Evolutionary conservation across 371 early-diverging fungal species (phyloP), one percentile per base, ranked within the genome.

Genomic region (Rhizoclosmatium hyalinum): DNA sequence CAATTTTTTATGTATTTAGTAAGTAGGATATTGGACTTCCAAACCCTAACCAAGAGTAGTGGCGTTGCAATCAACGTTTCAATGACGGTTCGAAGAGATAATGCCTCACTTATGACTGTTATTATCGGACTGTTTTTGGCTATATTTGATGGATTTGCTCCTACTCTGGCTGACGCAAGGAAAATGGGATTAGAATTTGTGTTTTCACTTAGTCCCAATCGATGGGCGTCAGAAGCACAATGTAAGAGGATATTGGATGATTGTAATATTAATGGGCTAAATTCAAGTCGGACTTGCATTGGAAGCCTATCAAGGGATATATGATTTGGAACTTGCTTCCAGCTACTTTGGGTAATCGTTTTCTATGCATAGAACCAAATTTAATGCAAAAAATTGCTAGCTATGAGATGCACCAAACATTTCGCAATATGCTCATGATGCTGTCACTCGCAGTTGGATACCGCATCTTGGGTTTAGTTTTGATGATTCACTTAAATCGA

Each of bases 1-100:
- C 32, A 67, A 75, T 47, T 84, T 81, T 54, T 84, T 62, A 47
- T 79, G 84, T 54, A 83, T 83, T 41, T 86, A 86, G 74, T 73
- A 73, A 65, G 74, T 66, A 3, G 12, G 14, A 46, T 39, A 12
- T 17, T 56, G 2, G 21, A 42, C 46, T 63, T 60, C 21, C 41
- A 54, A 54, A 19, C 17, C 55, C 19, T 54, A 54, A 54, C 17
- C 55, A 17, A 19, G 19, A 54, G 14, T 44, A 70, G 70, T 67
- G 86, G 86, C 14, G 46, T 86, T 3, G 64, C 80, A 4, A 75
- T 79, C 10, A 72, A 82, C 43, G 82, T 83, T 42, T 75, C 78
- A 46, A 81, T 80, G 79, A 32, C 80, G 54, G 83, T 82, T 53
- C 65, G 70, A 2, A 50, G 81, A 19, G 81, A 82, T 62, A 83